These are phyloP conservation scores for Bryum argenteum DNA, from an alignment of 225 moss, liverwort and hornwort genomes.

Conservation along the genomic window DNA sequence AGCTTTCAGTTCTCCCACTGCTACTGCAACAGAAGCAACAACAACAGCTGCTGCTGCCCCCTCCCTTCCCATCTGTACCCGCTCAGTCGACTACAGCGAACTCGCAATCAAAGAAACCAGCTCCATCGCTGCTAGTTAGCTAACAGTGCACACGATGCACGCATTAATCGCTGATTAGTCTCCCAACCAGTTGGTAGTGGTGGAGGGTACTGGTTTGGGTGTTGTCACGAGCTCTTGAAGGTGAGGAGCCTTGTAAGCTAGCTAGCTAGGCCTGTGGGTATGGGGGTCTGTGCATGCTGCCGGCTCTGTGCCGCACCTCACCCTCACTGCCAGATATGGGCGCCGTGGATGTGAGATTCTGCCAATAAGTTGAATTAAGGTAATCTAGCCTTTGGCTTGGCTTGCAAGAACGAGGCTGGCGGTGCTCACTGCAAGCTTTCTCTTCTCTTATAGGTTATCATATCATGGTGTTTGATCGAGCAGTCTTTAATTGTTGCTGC, in stretches of 20 bases:
- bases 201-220: slow-evolving; percentile 16
- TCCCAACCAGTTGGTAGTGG: slow-evolving; percentile 24
- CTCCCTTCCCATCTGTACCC: no score
- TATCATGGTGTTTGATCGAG: not conserved
- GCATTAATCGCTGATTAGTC: not conserved
- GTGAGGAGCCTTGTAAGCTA: no score
- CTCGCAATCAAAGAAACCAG: no score
- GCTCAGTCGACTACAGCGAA: no score
- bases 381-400: slow-evolving; percentile 1
- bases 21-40: no score
- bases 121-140: not conserved
- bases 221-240: slow-evolving; percentile 10
- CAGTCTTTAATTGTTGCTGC: not conserved
- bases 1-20: not conserved
- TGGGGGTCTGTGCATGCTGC: not conserved
- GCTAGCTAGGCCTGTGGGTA: no score
- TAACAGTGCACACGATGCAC: not conserved
- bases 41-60: no score
- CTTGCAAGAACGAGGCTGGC: no score
- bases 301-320: not conserved
- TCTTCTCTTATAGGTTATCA: not conserved
- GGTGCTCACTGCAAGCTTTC: not conserved
- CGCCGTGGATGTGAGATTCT: slow-evolving; percentile 35
- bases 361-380: slow-evolving; percentile 18
- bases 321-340: slow-evolving; percentile 20